These are phyloP conservation scores for Carex myosuroides DNA, from an alignment of 176 grass and related monocot species.

Conservation along the genomic window DNA sequence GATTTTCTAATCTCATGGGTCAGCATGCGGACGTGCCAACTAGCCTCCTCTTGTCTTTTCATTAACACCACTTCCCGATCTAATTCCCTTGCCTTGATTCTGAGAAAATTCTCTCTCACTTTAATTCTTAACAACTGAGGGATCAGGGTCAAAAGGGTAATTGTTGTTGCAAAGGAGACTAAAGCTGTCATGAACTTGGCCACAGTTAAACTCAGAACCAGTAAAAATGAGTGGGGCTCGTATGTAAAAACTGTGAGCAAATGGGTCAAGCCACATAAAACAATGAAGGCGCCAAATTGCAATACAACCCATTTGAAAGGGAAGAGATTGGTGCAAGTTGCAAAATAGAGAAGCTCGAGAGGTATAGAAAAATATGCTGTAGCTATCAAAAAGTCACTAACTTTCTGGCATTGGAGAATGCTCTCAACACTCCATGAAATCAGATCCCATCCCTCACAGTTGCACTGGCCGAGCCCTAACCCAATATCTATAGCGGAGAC, in stretches of 20 bases:
- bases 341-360: constrained; percentile 86
- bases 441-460: constrained; percentile 28
- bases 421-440: constrained; percentile 52
- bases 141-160: constrained; percentile 91
- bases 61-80: constrained; percentile 72
- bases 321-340: constrained; percentile 63
- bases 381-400: constrained; percentile 88
- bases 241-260: constrained; percentile 87
- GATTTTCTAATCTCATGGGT: constrained; percentile 88
- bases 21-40: constrained; percentile 95
- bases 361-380: constrained; percentile 88
- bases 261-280: constrained; percentile 92
- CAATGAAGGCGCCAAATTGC: constrained; percentile 89
- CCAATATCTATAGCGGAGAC: constrained; percentile 7
- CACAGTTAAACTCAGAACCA: constrained; percentile 64
- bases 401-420: constrained; percentile 88
- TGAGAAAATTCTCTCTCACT: constrained; percentile 81
- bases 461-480: constrained; percentile 24
- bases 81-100: constrained; percentile 73
- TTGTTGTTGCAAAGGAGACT: constrained; percentile 84
- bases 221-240: constrained; percentile 72
- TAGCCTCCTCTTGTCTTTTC: constrained; percentile 82
- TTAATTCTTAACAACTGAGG: constrained; percentile 92
- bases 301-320: constrained; percentile 94
- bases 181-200: constrained; percentile 93